Percentiles rank a stretch among this genome's conserved stretches.
These are phyloP conservation scores for Chlorella variabilis DNA, from an alignment of 163 green algal genomes.

Conservation along the genomic window DNA sequence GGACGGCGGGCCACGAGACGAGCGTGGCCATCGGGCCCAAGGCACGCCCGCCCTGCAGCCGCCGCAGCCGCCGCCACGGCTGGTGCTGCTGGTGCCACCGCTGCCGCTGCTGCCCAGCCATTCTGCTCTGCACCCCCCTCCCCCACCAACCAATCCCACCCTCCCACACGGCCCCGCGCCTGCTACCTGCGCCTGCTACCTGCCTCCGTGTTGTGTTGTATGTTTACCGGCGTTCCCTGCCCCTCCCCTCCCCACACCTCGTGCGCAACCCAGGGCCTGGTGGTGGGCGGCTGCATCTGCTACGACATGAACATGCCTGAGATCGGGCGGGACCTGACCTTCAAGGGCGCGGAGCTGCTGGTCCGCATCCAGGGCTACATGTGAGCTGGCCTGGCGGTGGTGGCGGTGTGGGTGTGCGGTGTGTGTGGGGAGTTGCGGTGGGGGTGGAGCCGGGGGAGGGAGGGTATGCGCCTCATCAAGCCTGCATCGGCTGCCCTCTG, in stretches of 20 bases:
- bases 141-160: too few species aligned
- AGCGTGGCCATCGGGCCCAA: slow-evolving; percentile 69
- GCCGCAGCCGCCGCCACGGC: background rate
- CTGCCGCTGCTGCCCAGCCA: background rate
- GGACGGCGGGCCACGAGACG: slow-evolving; percentile 69
- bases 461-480: too few species aligned
- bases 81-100: background rate
- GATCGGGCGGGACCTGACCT: slow-evolving; percentile 61
- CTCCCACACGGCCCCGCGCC: too few species aligned
- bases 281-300: slow-evolving; percentile 68
- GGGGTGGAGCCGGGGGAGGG: too few species aligned
- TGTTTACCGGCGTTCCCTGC: too few species aligned
- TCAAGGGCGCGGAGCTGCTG: slow-evolving; percentile 74
- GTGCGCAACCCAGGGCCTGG: slow-evolving; percentile 39
- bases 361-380: slow-evolving; percentile 72
- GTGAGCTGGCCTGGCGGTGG: background rate
- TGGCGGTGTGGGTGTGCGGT: background rate
- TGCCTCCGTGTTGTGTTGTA: too few species aligned
- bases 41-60: slow-evolving; percentile 18
- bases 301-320: slow-evolving; percentile 61
- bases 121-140: too few species aligned
- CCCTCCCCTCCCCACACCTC: too few species aligned
- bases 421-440: background rate
- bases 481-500: too few species aligned
- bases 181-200: too few species aligned